Percentiles rank a stretch among this genome's conserved stretches.
Evolutionary conservation across 2,329 filamentous ascomycete species (phyloP).

Genomic region (Calonectria pseudoreteaudii): DNA sequence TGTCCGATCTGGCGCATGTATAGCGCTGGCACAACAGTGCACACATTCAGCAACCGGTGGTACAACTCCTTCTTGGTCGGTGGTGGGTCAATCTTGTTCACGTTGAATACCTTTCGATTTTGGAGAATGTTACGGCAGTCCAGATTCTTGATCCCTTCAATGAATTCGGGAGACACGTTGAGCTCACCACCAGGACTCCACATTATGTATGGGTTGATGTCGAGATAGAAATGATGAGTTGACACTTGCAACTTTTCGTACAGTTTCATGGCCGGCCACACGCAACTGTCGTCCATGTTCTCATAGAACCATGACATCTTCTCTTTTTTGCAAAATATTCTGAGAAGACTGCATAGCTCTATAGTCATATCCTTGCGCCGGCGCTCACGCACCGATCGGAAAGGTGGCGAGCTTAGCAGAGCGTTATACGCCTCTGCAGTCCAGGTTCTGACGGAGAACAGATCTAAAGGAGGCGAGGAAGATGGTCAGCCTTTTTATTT

Average conservation of each 20-base stretch:
- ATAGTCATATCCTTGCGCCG: slow-evolving; percentile 42
- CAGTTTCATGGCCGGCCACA: slow-evolving; percentile 51
- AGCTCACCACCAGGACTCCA: slow-evolving; percentile 39
- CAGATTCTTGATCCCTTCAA: slow-evolving; percentile 46
- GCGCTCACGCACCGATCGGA: slow-evolving; percentile 38
- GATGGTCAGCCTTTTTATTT: not conserved
- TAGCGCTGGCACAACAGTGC: slow-evolving; percentile 50
- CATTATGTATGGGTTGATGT: slow-evolving; percentile 46
- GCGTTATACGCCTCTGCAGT: slow-evolving; percentile 52
- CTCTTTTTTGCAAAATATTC: slow-evolving; percentile 43
- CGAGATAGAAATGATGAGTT: slow-evolving; percentile 52
- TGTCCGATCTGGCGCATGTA: slow-evolving; percentile 52
- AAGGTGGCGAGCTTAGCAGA: slow-evolving; percentile 47
- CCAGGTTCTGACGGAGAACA: slow-evolving; percentile 52
- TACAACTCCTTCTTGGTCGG: slow-evolving; percentile 48
- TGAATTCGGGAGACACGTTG: slow-evolving; percentile 45
- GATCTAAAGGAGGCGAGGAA: slow-evolving; percentile 39
- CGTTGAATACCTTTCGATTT: slow-evolving; percentile 50
- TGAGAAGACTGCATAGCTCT: slow-evolving; percentile 44
- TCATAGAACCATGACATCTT: slow-evolving; percentile 37
- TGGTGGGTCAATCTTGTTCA: slow-evolving; percentile 46
- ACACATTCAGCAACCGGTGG: slow-evolving; percentile 48
- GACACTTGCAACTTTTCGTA: slow-evolving; percentile 54
- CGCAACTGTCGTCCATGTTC: slow-evolving; percentile 42
- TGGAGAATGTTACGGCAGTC: slow-evolving; percentile 52